Evolutionary conservation across 805 yeast genomes (phyloP), one percentile per base, ranked within the genome.

Genomic region (Saccharomycopsis fermentans): DNA sequence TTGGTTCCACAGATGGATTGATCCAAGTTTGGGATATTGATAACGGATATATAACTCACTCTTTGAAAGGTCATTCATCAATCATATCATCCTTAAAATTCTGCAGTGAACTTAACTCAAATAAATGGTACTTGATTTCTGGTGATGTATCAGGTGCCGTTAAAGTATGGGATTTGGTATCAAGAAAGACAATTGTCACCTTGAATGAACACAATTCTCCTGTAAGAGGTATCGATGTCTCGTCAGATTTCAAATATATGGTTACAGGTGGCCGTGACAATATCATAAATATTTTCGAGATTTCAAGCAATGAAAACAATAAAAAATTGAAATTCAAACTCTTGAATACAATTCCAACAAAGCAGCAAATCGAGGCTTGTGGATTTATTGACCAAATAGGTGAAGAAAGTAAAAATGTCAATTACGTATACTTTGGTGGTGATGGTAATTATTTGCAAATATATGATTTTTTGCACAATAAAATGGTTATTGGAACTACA

Each of bases 1-100:
- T 94, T 67, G 99, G 99, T 43, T 90, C 96, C 53, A 87, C 97
- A 0, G 99, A 94, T 70, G 98, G 99, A 54, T 80, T 83, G 48
- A 86, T 91, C 17, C 83, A 88, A 52, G 95, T 94, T 1, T 90
- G 96, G 86, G 99, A 94, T 70, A 78, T 94, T 39, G 91, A 83
- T 63, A 90, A 90, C 37, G 91, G 94, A 1, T 89, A 79, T 63
- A 81, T 86, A 2, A 94, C 99, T 0, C 99, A 94, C 71, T 83
- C 89, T 14, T 78, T 94, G 59, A 86, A 87, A 69, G 98, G 99
- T 0, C 99, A 94, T 69, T 96, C 96, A 21, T 61, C 68, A 1
- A 59, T 57, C 34, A 59, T 61, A 35, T 59, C 63, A 9, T 54
- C 56, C 19, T 52, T 61, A 24, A 47, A 26, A 27, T 90, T 94